Evolutionary conservation across 2,329 filamentous ascomycete species (phyloP).

Genomic region (Cryphonectria carpinicola): DNA sequence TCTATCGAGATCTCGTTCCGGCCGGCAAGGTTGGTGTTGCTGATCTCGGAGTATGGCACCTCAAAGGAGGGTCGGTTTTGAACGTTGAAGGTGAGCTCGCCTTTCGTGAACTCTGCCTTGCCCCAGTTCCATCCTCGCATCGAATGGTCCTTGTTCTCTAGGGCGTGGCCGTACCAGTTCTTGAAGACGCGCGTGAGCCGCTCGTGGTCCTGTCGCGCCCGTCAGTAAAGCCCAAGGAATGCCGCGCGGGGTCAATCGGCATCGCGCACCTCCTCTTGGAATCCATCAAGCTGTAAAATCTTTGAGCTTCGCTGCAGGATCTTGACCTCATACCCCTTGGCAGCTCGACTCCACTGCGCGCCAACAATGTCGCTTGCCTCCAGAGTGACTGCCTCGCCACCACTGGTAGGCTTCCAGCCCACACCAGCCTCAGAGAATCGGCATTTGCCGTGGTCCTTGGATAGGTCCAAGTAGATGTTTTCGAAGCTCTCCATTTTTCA

Average conservation of each 20-base stretch:
- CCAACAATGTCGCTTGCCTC: slow-evolving; percentile 82
- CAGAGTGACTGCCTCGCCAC: slow-evolving; percentile 91
- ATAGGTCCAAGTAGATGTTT: slow-evolving; percentile 94
- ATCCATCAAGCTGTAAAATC: slow-evolving; percentile 92
- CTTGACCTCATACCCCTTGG: slow-evolving; percentile 92
- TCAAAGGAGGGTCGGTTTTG: slow-evolving; percentile 97
- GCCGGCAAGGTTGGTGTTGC: slow-evolving; percentile 95
- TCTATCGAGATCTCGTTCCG: slow-evolving; percentile 98
- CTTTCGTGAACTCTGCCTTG: slow-evolving; percentile 94
- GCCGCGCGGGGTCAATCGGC: background rate
- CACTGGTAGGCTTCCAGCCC: slow-evolving; percentile 89
- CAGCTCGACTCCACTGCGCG: slow-evolving; percentile 93
- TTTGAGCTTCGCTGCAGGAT: slow-evolving; percentile 82
- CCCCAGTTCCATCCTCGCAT: slow-evolving; percentile 99
- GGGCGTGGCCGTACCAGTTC: slow-evolving; percentile 93
- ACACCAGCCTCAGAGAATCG: slow-evolving; percentile 92
- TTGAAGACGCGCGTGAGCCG: slow-evolving; percentile 92
- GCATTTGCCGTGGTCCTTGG: slow-evolving; percentile 89
- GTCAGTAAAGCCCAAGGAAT: slow-evolving; percentile 24
- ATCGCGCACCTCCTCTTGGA: slow-evolving; percentile 73
- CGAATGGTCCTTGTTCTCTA: slow-evolving; percentile 93
- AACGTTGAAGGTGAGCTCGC: slow-evolving; percentile 94
- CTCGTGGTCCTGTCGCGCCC: slow-evolving; percentile 73
- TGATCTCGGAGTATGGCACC: slow-evolving; percentile 95
- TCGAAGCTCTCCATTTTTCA: slow-evolving; percentile 80